A percentile compares a stretch with the other conserved stretches of the same genome.
Evolutionary conservation across 352 stramenopile genomes (phyloP).

Genomic region (Phytophthora cactorum): DNA sequence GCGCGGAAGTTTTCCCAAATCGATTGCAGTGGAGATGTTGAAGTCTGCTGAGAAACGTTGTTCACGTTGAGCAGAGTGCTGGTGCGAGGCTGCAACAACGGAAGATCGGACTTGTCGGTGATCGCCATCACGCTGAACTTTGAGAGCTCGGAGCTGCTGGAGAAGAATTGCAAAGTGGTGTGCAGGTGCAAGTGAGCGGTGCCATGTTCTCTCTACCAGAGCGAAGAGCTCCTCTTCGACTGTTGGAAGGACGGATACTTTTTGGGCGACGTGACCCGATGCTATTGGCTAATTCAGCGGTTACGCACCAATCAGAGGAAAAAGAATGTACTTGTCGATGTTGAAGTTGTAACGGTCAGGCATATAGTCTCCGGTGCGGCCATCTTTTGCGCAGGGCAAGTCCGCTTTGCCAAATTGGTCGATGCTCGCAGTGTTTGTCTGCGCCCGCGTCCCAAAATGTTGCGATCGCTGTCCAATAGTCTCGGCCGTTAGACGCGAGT

Average conservation of each 20-base stretch:
- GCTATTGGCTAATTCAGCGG: constrained; percentile 14
- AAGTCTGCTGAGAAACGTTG: constrained; percentile 14
- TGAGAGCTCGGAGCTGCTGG: neutral
- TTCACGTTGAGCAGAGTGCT: constrained; percentile 13
- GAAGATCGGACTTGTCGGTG: constrained; percentile 40
- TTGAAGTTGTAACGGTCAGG: constrained; percentile 22
- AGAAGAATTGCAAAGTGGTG: constrained; percentile 28
- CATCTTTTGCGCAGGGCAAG: too few relatives aligned
- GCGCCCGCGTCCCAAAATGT: constrained; percentile 3
- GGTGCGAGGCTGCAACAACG: constrained; percentile 41
- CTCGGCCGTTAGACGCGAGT: neutral
- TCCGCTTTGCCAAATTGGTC: neutral
- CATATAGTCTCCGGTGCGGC: neutral
- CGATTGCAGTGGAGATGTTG: constrained; percentile 21
- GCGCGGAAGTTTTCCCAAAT: constrained; percentile 29
- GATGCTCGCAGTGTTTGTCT: neutral
- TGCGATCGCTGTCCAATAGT: constrained; percentile 4
- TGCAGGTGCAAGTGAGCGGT: neutral
- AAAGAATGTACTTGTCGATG: constrained; percentile 21
- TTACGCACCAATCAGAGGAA: constrained; percentile 23
- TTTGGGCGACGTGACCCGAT: constrained; percentile 12
- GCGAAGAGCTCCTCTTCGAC: constrained; percentile 20
- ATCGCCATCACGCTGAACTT: constrained; percentile 24
- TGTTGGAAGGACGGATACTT: constrained; percentile 32
- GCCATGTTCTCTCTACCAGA: constrained; percentile 17